Evolutionary conservation across 805 yeast species (phyloP).

Genomic region (Kazachstania martiniae): DNA sequence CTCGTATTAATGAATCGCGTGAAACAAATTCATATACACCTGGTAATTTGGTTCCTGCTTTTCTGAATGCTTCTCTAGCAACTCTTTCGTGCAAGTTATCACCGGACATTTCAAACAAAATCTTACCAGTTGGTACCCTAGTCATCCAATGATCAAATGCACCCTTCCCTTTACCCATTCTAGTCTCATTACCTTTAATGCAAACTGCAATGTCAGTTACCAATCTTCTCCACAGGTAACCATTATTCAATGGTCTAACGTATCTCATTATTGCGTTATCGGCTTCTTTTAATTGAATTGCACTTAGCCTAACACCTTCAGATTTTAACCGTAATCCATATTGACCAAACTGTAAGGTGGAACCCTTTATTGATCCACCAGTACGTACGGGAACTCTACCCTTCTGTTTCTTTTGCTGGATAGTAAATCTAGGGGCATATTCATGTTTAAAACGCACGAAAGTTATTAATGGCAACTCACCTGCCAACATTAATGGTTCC

Average conservation of each 20-base stretch:
- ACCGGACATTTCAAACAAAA: slow-evolving; percentile 73
- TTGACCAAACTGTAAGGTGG: slow-evolving; percentile 67
- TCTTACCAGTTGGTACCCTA: slow-evolving; percentile 91
- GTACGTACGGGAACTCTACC: slow-evolving; percentile 91
- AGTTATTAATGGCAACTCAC: too few relatives aligned
- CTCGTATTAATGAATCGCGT: slow-evolving; percentile 52
- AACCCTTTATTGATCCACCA: slow-evolving; percentile 90
- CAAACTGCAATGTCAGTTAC: slow-evolving; percentile 84
- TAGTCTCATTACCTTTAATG: slow-evolving; percentile 93
- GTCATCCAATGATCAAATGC: slow-evolving; percentile 95
- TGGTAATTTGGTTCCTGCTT: slow-evolving; percentile 86
- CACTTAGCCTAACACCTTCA: slow-evolving; percentile 80
- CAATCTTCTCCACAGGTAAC: slow-evolving; percentile 68
- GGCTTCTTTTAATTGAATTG: slow-evolving; percentile 84
- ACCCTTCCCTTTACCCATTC: slow-evolving; percentile 99
- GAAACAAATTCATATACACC: slow-evolving; percentile 82
- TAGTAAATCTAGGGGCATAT: slow-evolving; percentile 64
- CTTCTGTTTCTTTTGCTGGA: slow-evolving; percentile 64
- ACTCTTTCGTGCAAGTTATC: slow-evolving; percentile 74
- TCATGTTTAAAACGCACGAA: slow-evolving; percentile 45
- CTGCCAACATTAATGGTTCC: too few relatives aligned
- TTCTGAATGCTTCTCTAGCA: slow-evolving; percentile 81
- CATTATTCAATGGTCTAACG: slow-evolving; percentile 56
- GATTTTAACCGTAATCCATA: slow-evolving; percentile 80
- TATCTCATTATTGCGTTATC: slow-evolving; percentile 77